These are phyloP conservation scores for Fusarium succisae DNA, from an alignment of 2,329 filamentous ascomycete species.

Conservation along the genomic window DNA sequence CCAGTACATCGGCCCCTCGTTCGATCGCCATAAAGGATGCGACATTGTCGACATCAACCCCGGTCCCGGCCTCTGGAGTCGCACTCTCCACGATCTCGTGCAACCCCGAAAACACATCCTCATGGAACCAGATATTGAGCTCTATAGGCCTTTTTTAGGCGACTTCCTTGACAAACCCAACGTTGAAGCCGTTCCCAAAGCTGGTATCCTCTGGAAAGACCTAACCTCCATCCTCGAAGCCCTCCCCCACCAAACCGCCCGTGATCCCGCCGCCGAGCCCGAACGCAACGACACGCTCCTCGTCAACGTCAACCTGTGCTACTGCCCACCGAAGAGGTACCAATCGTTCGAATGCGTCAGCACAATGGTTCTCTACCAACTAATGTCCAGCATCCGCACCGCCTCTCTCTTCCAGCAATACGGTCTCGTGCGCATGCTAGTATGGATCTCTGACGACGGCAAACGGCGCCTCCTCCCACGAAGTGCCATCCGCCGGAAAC, in stretches of 20 bases:
- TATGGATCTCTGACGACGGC: slow-evolving; percentile 74
- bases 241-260: slow-evolving; percentile 64
- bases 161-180: slow-evolving; percentile 62
- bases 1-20: slow-evolving; percentile 71
- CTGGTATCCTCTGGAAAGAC: slow-evolving; percentile 69
- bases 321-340: slow-evolving; percentile 60
- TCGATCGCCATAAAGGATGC: slow-evolving; percentile 77
- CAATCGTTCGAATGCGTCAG: slow-evolving; percentile 65
- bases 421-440: slow-evolving; percentile 80
- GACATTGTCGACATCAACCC: slow-evolving; percentile 91
- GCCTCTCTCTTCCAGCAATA: slow-evolving; percentile 75
- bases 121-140: slow-evolving; percentile 73
- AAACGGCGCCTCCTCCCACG: slow-evolving; percentile 69
- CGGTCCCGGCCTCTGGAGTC: slow-evolving; percentile 80
- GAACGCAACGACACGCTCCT: slow-evolving; percentile 77
- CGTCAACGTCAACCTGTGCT: slow-evolving; percentile 73
- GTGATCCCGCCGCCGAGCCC: slow-evolving; percentile 51
- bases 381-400: slow-evolving; percentile 66
- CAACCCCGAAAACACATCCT: slow-evolving; percentile 85
- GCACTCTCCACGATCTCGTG: slow-evolving; percentile 76
- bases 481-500: slow-evolving; percentile 62
- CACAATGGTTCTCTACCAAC: slow-evolving; percentile 67
- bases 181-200: slow-evolving; percentile 62
- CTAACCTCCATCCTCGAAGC: slow-evolving; percentile 62
- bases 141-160: slow-evolving; percentile 70